A percentile compares a stretch with the other conserved stretches of the same genome.
phyloP scores from a whole-genome alignment of 371 early-diverging fungal species.

The Syncephalastrum racemosum region DNA sequence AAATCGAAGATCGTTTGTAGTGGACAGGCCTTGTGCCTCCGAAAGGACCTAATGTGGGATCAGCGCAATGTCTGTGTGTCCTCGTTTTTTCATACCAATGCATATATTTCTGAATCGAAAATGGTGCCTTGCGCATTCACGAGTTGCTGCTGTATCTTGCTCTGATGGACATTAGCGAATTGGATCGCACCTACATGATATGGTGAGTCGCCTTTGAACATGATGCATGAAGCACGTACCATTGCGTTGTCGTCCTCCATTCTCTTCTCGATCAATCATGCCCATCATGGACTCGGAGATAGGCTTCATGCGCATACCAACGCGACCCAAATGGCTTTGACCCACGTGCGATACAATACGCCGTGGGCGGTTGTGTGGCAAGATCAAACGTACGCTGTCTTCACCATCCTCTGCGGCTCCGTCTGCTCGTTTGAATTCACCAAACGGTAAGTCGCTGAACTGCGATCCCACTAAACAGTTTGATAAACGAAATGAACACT shows the following conservation, averaged over 20 bases:
- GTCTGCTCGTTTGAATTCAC: conserved; percentile 26
- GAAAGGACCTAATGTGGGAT: conserved; percentile 39
- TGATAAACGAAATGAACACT: not conserved
- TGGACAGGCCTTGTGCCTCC: conserved; percentile 53
- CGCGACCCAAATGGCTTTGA: conserved; percentile 8
- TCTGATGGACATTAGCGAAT: conserved; percentile 1
- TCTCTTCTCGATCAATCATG: conserved; percentile 12
- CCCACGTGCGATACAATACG: conserved; percentile 12
- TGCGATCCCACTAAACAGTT: conserved; percentile 43
- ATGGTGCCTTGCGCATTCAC: conserved; percentile 51
- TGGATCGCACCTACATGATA: not conserved
- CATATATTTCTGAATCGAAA: conserved; percentile 60
- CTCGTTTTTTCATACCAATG: conserved; percentile 30
- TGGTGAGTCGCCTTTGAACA: conserved; percentile 2
- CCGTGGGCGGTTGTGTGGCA: conserved; percentile 23
- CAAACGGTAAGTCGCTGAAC: conserved; percentile 35
- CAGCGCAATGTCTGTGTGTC: not conserved
- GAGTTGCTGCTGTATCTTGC: conserved; percentile 42
- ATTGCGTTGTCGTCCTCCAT: conserved; percentile 7
- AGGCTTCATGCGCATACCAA: conserved; percentile 8
- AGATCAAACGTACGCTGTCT: conserved; percentile 11
- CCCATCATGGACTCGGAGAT: conserved; percentile 19
- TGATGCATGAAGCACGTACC: conserved; percentile 1
- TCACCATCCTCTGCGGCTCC: conserved; percentile 17
- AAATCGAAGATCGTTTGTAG: conserved; percentile 49